A percentile compares a stretch with the other conserved stretches of the same genome.
Conservation (phyloP, 164 flowering plant species). For the Umbellularia californica region DNA sequence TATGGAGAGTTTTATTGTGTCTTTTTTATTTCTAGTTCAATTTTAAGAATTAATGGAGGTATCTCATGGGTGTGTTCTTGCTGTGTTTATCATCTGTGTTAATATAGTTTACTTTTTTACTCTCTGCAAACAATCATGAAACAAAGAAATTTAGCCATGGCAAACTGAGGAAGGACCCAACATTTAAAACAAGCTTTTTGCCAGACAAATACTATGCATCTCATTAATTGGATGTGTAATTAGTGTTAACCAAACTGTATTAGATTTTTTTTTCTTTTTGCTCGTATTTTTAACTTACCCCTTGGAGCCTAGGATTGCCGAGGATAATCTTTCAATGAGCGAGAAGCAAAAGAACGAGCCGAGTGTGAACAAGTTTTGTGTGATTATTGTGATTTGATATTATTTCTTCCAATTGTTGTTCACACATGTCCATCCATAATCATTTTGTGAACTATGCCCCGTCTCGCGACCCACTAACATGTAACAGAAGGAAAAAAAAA, state of each 20-base stretch:
- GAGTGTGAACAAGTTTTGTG: too few species aligned
- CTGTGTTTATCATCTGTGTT: neutral
- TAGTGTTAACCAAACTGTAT: neutral
- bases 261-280: neutral
- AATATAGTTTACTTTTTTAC: neutral
- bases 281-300: conserved; percentile 26
- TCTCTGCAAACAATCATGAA: conserved; percentile 39
- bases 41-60: neutral
- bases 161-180: conserved; percentile 88
- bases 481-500: too few species aligned
- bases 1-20: neutral
- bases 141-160: conserved; percentile 34
- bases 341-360: too few species aligned
- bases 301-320: too few species aligned
- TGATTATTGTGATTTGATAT: too few species aligned
- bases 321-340: too few species aligned
- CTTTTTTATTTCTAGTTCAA: neutral
- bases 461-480: too few species aligned
- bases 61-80: neutral
- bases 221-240: conserved; percentile 13
- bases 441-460: too few species aligned
- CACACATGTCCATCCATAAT: too few species aligned
- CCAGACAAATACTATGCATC: conserved; percentile 74
- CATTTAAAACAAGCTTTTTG: conserved; percentile 92
- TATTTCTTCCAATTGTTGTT: too few species aligned